Evolutionary conservation across 192 early-diverging fungal species (phyloP), one percentile per base, ranked within the genome.

Genomic region (Rhizophagus prolifer): DNA sequence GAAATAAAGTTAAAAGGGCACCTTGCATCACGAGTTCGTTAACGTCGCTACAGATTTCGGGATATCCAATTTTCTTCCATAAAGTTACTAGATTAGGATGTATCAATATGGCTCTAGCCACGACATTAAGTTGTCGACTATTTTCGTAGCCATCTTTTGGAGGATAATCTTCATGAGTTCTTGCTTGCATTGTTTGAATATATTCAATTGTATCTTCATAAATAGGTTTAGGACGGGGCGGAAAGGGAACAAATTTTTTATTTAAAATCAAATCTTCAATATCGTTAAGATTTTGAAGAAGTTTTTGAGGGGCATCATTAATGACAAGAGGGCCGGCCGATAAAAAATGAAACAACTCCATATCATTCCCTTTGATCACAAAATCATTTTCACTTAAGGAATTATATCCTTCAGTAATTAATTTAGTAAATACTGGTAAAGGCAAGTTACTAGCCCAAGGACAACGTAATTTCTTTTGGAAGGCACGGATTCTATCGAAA

Each of bases 1-100:
- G 41, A 1, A 44, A 74, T 16, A 74, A 38, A 25, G 31, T 74
- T 10, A 74, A 41, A n/a, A 74, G n/a, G 0, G 72, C 54, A 5
- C 72, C 72, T 60, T 74, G 72, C 72, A 74, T 74, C 7, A 74
- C 72, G 4, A 74, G n/a, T 10, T 74, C 72, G 19, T 74, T 74
- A 1, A 74, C 72, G 41, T 74, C 72, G 19, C 59, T 54, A 44
- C 54, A 58, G 7, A 74, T 62, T 38, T 60, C 72, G 14, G 31
- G 47, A 62, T 74, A 74, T 0, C 58, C 72, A 9, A 26, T n/a
- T 26, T 25, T 8, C 36, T 60, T 74, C 72, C 72, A 74, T 2
- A 30, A 31, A 28, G n/a, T 16, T 19, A 74, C 58, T 21, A 74
- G 62, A n/a, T 58, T 14, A 2, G 54, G 54, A 62, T 72, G 58